phyloP scores from a whole-genome alignment of 495 filamentous ascomycete species.

The Podospora comata region DNA sequence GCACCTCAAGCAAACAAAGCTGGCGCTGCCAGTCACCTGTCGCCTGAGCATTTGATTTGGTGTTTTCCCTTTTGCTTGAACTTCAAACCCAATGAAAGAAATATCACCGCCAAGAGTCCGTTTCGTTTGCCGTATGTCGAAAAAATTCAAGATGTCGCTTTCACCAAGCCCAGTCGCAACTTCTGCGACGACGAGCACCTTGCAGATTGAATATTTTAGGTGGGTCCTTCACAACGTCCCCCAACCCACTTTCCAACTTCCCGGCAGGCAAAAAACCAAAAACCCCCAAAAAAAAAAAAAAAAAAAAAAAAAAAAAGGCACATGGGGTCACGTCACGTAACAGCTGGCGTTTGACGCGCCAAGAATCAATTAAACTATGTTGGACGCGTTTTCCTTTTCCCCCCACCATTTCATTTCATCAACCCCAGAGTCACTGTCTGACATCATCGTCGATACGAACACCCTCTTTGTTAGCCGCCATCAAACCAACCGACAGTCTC shows the following conservation, averaged over 20 bases:
- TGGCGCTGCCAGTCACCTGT: constrained; percentile 31
- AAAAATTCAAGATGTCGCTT: background rate
- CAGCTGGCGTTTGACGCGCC: constrained; percentile 1
- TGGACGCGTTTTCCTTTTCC: background rate
- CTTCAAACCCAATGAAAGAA: background rate
- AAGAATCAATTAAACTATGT: background rate
- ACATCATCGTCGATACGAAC: background rate
- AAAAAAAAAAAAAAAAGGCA: background rate
- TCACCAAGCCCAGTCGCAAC: constrained; percentile 4
- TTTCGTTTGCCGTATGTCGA: background rate
- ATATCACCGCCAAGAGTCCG: background rate
- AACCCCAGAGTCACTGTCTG: too few species aligned
- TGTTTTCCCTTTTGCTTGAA: background rate
- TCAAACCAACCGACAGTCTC: background rate
- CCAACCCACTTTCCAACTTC: background rate
- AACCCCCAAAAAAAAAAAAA: background rate
- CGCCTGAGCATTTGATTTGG: constrained; percentile 42
- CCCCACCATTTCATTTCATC: constrained; percentile 3
- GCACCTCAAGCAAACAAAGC: constrained; percentile 51
- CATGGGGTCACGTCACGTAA: constrained; percentile 21
- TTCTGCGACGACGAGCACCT: constrained; percentile 9
- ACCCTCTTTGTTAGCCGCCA: background rate
- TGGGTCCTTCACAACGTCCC: constrained; percentile 20
- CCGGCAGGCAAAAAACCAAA: constrained; percentile 27
- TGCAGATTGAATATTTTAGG: constrained; percentile 28